Base-by-base conservation (phyloP, 1,139 yeast species). In the Candida tetrigidarum region DNA sequence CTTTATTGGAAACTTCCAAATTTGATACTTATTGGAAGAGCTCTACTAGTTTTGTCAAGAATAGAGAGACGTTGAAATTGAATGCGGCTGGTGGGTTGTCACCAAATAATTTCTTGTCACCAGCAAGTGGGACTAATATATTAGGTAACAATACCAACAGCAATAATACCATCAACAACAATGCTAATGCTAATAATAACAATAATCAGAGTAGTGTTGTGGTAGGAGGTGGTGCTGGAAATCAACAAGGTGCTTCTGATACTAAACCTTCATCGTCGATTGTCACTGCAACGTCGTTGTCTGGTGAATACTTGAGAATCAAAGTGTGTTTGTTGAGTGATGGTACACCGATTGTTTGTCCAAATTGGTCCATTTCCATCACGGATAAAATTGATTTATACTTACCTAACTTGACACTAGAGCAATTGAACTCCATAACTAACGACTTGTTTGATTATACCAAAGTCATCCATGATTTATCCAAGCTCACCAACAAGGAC, bases 1-100 rank as follows among this genome's bases (percentile, higher is more conserved):
- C 75, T 11, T 85, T 96, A 8, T 71, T 93, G 45, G 98, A 92
- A 63, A 88, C 96, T 35, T 84, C 96, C 5, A 89, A 91, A 67
- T 92, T 89, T 60, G 97, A 92, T 59, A 92, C 98, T 0, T 93
- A 93, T 66, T 93, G 99, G 99, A 93, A 92, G 65, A 84, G 96
- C 1, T 87, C 96, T 0, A 80, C 79, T 4, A 68, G 69, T 39
- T 67, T 69, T 44, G 67, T 70, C 18, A 71, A 70, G 44, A 64
- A 62, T 43, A 63, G 58, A 36, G 60, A 60, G 26, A 56, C 64
- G 3, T 54, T 64, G 45, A 70, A 67, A 43, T 55, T 62, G 44
- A 69, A 67, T 50, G 69, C 71, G 4, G 74, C 72, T 15, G 73
- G 75, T 6, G 73, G 73, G 4, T 63, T 71, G 47, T 71, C 78